Conservation (phyloP, 192 early-diverging fungal species). For the Backusella liffmaniae region DNA sequence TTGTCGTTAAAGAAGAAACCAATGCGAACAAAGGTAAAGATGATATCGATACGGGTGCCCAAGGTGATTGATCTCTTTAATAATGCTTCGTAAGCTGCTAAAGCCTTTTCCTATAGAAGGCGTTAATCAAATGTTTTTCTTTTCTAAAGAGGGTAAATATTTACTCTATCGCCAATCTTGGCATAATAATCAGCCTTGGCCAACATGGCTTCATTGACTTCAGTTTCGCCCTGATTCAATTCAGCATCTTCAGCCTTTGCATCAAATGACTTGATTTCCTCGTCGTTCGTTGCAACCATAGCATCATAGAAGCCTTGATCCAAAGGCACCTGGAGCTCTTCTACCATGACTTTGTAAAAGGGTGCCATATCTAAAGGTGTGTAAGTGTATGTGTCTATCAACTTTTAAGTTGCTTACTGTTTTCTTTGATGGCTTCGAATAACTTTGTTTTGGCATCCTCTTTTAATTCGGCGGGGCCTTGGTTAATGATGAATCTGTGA, state of each 20-base stretch:
- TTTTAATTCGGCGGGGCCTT: slow-evolving; percentile 68
- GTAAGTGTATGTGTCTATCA: background rate
- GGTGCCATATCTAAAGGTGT: slow-evolving; percentile 78
- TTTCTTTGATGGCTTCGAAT: slow-evolving; percentile 71
- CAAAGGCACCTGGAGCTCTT: slow-evolving; percentile 60
- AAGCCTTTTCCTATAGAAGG: slow-evolving; percentile 39
- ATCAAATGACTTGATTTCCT: slow-evolving; percentile 74
- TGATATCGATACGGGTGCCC: slow-evolving; percentile 91
- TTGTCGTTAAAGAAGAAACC: slow-evolving; percentile 93
- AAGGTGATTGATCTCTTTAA: slow-evolving; percentile 88
- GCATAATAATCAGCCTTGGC: slow-evolving; percentile 89
- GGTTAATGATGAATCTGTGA: slow-evolving; percentile 73
- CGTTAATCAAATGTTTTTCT: too few relatives aligned
- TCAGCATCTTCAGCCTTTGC: slow-evolving; percentile 87
- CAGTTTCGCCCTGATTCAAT: slow-evolving; percentile 92
- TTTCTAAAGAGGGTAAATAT: too few relatives aligned
- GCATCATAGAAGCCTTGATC: slow-evolving; percentile 51
- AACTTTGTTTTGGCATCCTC: slow-evolving; percentile 70
- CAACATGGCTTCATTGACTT: slow-evolving; percentile 82
- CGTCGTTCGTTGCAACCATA: slow-evolving; percentile 74
- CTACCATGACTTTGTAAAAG: slow-evolving; percentile 63
- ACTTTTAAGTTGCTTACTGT: slow-evolving; percentile 57
- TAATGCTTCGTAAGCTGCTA: slow-evolving; percentile 77
- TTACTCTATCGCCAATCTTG: slow-evolving; percentile 92
- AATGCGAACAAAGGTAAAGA: slow-evolving; percentile 89